Evolutionary conservation across 257 asterid genomes (phyloP), one percentile per base, ranked within the genome.

Genomic region (Craterostigma plantagineum): DNA sequence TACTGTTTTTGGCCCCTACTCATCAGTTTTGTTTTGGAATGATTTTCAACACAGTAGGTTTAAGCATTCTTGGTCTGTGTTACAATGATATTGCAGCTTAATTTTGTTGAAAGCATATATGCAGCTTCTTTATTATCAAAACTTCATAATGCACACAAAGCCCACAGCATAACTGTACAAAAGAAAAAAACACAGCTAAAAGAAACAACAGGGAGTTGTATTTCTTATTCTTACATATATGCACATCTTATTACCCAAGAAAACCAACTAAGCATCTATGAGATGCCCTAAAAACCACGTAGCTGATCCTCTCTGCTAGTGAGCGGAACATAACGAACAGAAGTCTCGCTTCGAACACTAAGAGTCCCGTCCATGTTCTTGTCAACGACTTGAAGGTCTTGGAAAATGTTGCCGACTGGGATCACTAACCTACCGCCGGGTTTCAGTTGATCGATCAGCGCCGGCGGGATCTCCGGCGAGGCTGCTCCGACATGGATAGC

Each of bases 401-500:
- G 95, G 54, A 59, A 72, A 10, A 59, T 14, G 10, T 70, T 62
- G 43, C 95, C 98, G 11, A 87, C 98, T 0, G 98, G 98, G 18
- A 87, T 79, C 60, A 83, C 93, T 71, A 79, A 57, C 63, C 95
- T 60, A 46, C 98, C 93, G 1, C 95, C 92, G 0, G 92, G 95
- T 57, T 90, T 90, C 63, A 90, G 50, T 63, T 90, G 93, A 43
- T 82, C 79, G 0, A 82, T 45, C n/a, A 87, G 81, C n/a, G 76
- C 77, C 23, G 62, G 72, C 10, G 95, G 95, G n/a, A 87, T 76
- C 48, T 77, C 83, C 8, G 76, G 60, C 33, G 98, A 75, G 7
- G 98, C 95, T 40, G 98, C 98, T 45, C 98, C 98, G 12, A 87
- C 98, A 38, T 87, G 95, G 58, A 87, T 83, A 8, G 93, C 91